Conservation (phyloP, 305 asterid genomes). For the Nicotiana rustica region DNA sequence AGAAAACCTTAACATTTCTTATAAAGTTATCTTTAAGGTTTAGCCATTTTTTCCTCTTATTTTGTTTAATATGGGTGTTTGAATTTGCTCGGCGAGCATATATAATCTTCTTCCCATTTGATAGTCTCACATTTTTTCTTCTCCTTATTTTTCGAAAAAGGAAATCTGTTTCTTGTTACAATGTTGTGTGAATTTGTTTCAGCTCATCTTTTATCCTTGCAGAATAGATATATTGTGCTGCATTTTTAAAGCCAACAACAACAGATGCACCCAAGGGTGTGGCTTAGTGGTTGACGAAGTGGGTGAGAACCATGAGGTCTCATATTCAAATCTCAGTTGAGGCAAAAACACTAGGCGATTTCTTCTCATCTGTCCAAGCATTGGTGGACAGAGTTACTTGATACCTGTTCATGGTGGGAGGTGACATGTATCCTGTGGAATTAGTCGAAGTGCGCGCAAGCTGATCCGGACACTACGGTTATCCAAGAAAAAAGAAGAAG, state of each 20-base stretch:
- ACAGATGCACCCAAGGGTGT: too few relatives aligned
- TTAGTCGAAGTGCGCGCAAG: too few relatives aligned
- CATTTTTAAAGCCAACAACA: not conserved
- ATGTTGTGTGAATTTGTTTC: not conserved
- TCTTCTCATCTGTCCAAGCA: too few relatives aligned
- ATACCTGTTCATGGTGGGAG: too few relatives aligned
- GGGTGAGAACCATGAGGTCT: too few relatives aligned
- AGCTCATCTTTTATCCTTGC: not conserved
- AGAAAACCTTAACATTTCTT: not conserved
- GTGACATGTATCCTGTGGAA: too few relatives aligned
- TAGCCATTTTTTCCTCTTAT: not conserved
- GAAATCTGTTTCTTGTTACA: not conserved
- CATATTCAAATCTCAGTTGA: too few relatives aligned
- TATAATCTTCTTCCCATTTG: not conserved
- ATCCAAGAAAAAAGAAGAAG: too few relatives aligned
- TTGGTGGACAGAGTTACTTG: too few relatives aligned
- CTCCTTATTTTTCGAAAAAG: not conserved
- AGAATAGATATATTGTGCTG: conserved; percentile 7
- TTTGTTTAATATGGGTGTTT: conserved; percentile 1
- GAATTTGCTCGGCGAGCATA: not conserved
- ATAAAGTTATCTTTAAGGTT: not conserved
- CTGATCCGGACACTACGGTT: too few relatives aligned
- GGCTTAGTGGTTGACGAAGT: too few relatives aligned
- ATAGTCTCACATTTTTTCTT: not conserved
- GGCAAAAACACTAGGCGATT: too few relatives aligned